Percentiles rank a stretch among this genome's conserved stretches.
Conservation (phyloP, 768 basidiomycete genomes). For the Kwoniella shandongensis region DNA sequence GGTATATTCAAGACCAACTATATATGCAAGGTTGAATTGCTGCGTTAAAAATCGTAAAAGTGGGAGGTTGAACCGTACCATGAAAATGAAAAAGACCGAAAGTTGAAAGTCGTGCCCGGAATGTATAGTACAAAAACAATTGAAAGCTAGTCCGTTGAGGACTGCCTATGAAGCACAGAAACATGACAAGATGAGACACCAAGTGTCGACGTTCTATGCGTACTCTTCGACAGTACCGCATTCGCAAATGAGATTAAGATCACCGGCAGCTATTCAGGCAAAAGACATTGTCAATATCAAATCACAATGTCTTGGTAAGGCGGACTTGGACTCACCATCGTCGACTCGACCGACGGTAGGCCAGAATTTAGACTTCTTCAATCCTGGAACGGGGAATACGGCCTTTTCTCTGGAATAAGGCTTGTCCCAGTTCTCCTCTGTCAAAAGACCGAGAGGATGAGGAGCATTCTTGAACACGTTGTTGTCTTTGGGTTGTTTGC, state of each 20-base stretch:
- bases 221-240: constrained; percentile 55
- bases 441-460: constrained; percentile 75
- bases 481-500: constrained; percentile 84
- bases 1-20: too few relatives aligned
- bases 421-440: constrained; percentile 83
- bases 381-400: constrained; percentile 81
- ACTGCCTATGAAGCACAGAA: background rate
- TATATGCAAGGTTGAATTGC: constrained; percentile 30
- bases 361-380: constrained; percentile 93
- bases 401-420: constrained; percentile 88
- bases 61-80: too few relatives aligned
- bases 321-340: constrained; percentile 81
- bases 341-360: constrained; percentile 88
- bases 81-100: too few relatives aligned
- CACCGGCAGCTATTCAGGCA: constrained; percentile 71
- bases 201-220: constrained; percentile 21
- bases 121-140: background rate
- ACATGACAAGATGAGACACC: background rate
- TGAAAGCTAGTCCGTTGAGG: constrained; percentile 9
- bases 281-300: background rate
- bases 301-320: too few relatives aligned
- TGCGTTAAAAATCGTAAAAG: background rate
- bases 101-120: too few relatives aligned
- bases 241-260: constrained; percentile 70
- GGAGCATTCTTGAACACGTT: constrained; percentile 93